phyloP scores from a whole-genome alignment of 2,329 filamentous ascomycete species.

The Fusarium goolgardi region DNA sequence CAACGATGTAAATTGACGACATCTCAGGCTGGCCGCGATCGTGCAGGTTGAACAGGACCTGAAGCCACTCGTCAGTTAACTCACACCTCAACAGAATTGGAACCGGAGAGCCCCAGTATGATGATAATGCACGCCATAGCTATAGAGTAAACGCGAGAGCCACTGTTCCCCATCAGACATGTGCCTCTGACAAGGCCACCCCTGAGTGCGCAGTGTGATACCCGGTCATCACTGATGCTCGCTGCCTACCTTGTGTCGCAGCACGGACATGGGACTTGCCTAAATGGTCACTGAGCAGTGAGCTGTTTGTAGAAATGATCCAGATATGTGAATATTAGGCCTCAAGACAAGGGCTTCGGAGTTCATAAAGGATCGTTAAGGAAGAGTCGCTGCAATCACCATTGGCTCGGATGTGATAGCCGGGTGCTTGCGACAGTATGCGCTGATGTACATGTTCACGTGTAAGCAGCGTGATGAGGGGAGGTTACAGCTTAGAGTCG shows the following conservation, averaged over 20 bases:
- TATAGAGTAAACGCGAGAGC: conserved; percentile 17
- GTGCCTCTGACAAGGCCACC: conserved; percentile 7
- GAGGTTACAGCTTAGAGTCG: neutral
- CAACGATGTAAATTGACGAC: conserved; percentile 30
- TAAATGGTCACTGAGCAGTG: neutral
- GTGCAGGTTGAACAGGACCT: conserved; percentile 10
- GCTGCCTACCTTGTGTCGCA: neutral
- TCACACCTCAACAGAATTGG: conserved; percentile 4
- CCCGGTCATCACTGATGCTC: neutral
- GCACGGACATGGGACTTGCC: neutral
- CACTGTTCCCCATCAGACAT: conserved; percentile 6
- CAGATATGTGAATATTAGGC: neutral
- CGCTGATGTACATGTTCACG: neutral
- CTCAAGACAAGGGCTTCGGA: neutral
- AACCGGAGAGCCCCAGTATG: neutral
- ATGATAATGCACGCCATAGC: conserved; percentile 35
- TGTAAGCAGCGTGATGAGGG: neutral
- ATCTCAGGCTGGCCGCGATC: conserved; percentile 18
- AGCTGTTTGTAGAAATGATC: neutral
- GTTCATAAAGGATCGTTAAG: neutral
- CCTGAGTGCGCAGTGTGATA: conserved; percentile 13
- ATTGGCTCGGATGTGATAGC: conserved; percentile 14
- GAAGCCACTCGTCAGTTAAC: neutral
- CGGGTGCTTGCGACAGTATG: neutral
- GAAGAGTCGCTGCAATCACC: neutral